Percentiles rank a stretch among this genome's conserved stretches.
Conservation (phyloP, 2,329 filamentous ascomycete species). For the Hymenoscyphus occultus region DNA sequence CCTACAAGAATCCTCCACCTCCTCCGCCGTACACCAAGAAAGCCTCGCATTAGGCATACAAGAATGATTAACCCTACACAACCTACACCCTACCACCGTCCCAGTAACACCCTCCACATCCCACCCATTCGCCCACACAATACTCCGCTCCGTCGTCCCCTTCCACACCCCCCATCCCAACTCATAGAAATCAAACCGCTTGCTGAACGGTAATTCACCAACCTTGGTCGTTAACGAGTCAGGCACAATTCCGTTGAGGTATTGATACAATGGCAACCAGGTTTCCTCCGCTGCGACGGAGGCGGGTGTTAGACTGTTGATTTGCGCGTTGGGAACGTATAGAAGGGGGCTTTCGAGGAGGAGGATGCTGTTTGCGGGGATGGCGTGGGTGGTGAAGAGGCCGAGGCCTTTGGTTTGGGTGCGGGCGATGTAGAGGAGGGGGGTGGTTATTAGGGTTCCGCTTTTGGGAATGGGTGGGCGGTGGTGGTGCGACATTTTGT, state of each 20-base stretch:
- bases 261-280: neutral
- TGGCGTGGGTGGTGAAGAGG: slow-evolving; percentile 26
- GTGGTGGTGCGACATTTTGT: too few relatives aligned
- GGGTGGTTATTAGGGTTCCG: neutral
- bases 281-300: neutral
- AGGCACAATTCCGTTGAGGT: neutral
- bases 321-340: slow-evolving; percentile 11
- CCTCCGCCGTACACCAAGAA: slow-evolving; percentile 24
- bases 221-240: slow-evolving; percentile 20
- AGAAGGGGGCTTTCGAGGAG: slow-evolving; percentile 28
- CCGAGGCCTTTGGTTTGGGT: slow-evolving; percentile 18
- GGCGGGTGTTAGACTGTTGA: neutral
- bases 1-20: slow-evolving; percentile 23
- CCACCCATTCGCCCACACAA: slow-evolving; percentile 30
- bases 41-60: slow-evolving; percentile 28
- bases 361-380: slow-evolving; percentile 22
- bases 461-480: too few relatives aligned
- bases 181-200: neutral
- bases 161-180: neutral
- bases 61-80: slow-evolving; percentile 22
- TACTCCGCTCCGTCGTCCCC: slow-evolving; percentile 21
- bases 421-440: neutral
- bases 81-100: slow-evolving; percentile 28
- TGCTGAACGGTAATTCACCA: neutral
- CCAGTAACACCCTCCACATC: slow-evolving; percentile 19